Evolutionary conservation across 306 rosid species (phyloP).

Genomic region (Begonia fuchsioides): DNA sequence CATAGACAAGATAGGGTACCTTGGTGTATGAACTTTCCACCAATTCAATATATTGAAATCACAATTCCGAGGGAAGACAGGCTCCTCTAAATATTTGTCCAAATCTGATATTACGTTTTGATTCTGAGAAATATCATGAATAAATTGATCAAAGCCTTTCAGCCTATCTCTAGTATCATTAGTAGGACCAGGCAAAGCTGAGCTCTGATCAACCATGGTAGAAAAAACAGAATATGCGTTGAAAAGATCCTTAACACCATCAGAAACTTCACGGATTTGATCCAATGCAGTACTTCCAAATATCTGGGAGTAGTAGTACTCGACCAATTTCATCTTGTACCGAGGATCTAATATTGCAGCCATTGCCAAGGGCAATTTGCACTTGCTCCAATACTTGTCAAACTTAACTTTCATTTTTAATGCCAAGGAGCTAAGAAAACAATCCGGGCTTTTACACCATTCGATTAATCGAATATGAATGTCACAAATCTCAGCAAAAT

Average conservation of each 20-base stretch:
- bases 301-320: slow-evolving; percentile 86
- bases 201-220: slow-evolving; percentile 80
- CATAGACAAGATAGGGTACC: slow-evolving; percentile 93
- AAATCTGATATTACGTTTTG: slow-evolving; percentile 55
- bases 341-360: slow-evolving; percentile 92
- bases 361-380: slow-evolving; percentile 71
- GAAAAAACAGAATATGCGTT: slow-evolving; percentile 70
- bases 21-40: slow-evolving; percentile 96
- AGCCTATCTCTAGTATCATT: slow-evolving; percentile 64
- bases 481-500: slow-evolving; percentile 83
- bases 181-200: slow-evolving; percentile 64
- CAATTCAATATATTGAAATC: slow-evolving; percentile 81
- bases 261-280: slow-evolving; percentile 82
- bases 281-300: slow-evolving; percentile 85
- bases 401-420: slow-evolving; percentile 65
- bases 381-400: slow-evolving; percentile 89
- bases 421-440: slow-evolving; percentile 52
- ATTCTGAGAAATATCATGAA: slow-evolving; percentile 70
- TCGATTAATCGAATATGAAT: slow-evolving; percentile 73
- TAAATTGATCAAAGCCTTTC: slow-evolving; percentile 87
- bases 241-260: slow-evolving; percentile 70
- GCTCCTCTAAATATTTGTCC: slow-evolving; percentile 92
- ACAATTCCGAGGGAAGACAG: slow-evolving; percentile 71
- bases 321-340: slow-evolving; percentile 85
- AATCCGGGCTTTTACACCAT: slow-evolving; percentile 77